Conservation (phyloP, 139 green algal species). For the Micractinium conductrix region DNA sequence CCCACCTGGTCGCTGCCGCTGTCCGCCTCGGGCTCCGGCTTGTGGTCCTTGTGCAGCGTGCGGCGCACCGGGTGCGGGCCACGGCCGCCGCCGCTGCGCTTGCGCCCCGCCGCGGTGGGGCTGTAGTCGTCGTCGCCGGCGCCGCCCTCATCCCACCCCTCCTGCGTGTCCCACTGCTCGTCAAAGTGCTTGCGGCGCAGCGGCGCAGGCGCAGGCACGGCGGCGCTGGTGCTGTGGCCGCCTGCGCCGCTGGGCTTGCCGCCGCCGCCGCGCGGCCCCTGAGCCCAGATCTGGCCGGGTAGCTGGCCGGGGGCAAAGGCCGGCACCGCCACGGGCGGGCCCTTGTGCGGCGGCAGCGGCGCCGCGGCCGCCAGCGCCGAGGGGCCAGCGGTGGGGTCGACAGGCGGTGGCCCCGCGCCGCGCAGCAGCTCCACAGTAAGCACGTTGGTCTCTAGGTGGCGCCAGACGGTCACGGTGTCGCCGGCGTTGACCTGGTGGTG, state of each 20-base stretch:
- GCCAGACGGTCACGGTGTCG: not conserved
- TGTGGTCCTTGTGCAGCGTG: too few relatives aligned
- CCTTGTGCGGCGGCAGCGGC: not conserved
- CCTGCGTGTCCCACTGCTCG: not conserved
- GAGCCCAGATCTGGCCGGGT: not conserved
- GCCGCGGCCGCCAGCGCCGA: not conserved
- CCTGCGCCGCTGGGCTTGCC: too few relatives aligned
- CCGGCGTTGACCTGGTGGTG: constrained; percentile 1
- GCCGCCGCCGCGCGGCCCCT: not conserved
- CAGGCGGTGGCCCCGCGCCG: not conserved
- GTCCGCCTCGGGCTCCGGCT: not conserved
- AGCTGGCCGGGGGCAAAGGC: not conserved
- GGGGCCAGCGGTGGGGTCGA: not conserved
- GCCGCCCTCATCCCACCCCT: not conserved
- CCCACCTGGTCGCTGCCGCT: constrained; percentile 7
- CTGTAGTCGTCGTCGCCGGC: constrained; percentile 15
- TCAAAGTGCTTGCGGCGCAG: not conserved
- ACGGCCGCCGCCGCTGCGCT: not conserved
- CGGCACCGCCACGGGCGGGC: not conserved
- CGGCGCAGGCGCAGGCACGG: too few relatives aligned
- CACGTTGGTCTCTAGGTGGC: not conserved
- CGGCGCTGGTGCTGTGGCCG: too few relatives aligned
- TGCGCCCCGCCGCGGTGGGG: not conserved
- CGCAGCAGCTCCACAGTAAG: not conserved
- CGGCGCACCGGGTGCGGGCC: not conserved